A percentile compares a stretch with the other conserved stretches of the same genome.
These are phyloP conservation scores for Ampelomyces quisqualis DNA, from an alignment of 2,329 filamentous ascomycete species.

Conservation along the genomic window DNA sequence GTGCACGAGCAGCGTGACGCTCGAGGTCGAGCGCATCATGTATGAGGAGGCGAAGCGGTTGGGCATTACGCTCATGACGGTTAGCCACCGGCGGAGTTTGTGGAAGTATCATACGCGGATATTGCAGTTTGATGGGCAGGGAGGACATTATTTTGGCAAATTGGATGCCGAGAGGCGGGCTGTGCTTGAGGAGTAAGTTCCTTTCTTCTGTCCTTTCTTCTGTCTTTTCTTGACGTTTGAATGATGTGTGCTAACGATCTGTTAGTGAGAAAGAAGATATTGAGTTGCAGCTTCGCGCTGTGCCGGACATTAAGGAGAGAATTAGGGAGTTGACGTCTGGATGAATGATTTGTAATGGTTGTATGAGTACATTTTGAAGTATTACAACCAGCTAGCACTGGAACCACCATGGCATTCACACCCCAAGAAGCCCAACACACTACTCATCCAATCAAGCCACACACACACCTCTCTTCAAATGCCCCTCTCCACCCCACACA, in stretches of 20 bases:
- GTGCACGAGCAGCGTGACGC: conserved; percentile 91
- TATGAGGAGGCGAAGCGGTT: conserved; percentile 92
- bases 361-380: too few species aligned
- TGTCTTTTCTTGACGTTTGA: background rate
- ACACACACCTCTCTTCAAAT: too few species aligned
- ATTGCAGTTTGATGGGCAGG: conserved; percentile 94
- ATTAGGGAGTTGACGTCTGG: conserved; percentile 70
- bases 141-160: conserved; percentile 83
- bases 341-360: background rate
- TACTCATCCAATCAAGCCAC: too few species aligned
- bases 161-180: conserved; percentile 85
- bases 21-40: conserved; percentile 94
- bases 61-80: conserved; percentile 95
- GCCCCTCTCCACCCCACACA: too few species aligned
- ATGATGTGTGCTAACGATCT: conserved; percentile 13
- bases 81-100: conserved; percentile 83
- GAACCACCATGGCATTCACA: too few species aligned
- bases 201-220: background rate
- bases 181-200: conserved; percentile 74
- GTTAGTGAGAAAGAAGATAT: conserved; percentile 84
- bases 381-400: too few species aligned
- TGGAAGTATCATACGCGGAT: conserved; percentile 98
- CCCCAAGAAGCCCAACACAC: too few species aligned
- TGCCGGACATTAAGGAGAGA: conserved; percentile 83
- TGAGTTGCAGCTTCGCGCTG: conserved; percentile 77